Evolutionary conservation across 345 rosid species (phyloP).

Genomic region (Atalantia buxifolia): DNA sequence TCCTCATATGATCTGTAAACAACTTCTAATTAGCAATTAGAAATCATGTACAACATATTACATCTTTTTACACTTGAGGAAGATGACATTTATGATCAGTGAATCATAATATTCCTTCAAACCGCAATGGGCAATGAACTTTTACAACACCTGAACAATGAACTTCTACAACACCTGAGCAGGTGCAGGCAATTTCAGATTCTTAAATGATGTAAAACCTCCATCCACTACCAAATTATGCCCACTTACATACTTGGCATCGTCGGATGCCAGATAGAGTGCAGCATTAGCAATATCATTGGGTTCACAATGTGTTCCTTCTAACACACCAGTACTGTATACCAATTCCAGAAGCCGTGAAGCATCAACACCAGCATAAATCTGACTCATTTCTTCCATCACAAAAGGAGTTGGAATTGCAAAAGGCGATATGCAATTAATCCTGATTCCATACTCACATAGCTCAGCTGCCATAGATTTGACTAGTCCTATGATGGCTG

Average conservation of each 20-base stretch:
- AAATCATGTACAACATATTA: neutral
- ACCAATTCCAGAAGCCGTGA: constrained; percentile 34
- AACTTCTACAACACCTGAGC: constrained; percentile 29
- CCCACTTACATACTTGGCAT: constrained; percentile 79
- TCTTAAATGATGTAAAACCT: constrained; percentile 72
- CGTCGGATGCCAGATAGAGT: constrained; percentile 70
- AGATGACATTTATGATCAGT: neutral
- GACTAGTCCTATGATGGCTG: constrained; percentile 52
- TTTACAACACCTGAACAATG: constrained; percentile 29
- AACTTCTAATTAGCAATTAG: neutral
- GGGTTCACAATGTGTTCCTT: constrained; percentile 62
- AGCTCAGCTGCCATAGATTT: constrained; percentile 71
- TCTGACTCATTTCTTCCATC: constrained; percentile 49
- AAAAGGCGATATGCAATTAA: constrained; percentile 81
- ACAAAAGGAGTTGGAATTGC: constrained; percentile 66
- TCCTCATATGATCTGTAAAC: too few relatives aligned
- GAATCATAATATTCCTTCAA: neutral
- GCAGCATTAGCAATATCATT: constrained; percentile 85
- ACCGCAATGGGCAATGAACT: neutral
- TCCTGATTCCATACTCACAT: constrained; percentile 55
- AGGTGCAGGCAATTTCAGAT: constrained; percentile 45
- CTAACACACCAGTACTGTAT: constrained; percentile 39
- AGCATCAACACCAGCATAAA: constrained; percentile 38
- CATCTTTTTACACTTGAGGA: neutral
- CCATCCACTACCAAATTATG: constrained; percentile 93